Conservation (phyloP, 169 alveolate species). For the Babesia ovata region DNA sequence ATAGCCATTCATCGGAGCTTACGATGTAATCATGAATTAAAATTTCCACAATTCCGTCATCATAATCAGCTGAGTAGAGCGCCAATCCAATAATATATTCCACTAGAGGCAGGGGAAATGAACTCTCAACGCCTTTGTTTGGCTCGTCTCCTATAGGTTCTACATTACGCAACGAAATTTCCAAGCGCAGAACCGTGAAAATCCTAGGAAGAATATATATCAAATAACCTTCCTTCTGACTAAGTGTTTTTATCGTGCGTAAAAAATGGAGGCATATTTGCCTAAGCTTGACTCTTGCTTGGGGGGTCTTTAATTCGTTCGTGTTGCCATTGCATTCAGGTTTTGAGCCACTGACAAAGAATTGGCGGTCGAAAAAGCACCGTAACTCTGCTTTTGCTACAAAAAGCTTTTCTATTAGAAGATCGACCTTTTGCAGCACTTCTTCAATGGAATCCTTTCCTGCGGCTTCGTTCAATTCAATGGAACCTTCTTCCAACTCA, state of each 20-base stretch:
- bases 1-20: slow-evolving; percentile 1
- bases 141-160: background rate
- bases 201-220: background rate
- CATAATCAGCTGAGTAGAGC: slow-evolving; percentile 3
- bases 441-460: background rate
- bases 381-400: slow-evolving; percentile 3
- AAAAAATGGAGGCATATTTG: slow-evolving; percentile 13
- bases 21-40: slow-evolving; percentile 4
- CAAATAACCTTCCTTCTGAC: background rate
- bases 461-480: background rate
- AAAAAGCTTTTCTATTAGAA: slow-evolving; percentile 13
- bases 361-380: slow-evolving; percentile 35
- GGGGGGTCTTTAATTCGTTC: background rate
- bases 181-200: slow-evolving; percentile 17
- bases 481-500: background rate
- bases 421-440: slow-evolving; percentile 14
- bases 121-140: background rate
- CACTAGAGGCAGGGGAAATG: slow-evolving; percentile 17
- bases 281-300: slow-evolving; percentile 5
- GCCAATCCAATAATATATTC: slow-evolving; percentile 16
- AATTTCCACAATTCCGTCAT: background rate
- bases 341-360: background rate
- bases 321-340: background rate
- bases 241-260: background rate
- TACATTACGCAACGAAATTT: background rate